Evolutionary conservation across 73 alveolate species (phyloP), one percentile per base, ranked within the genome.

Genomic region (Effrenium voratum): DNA sequence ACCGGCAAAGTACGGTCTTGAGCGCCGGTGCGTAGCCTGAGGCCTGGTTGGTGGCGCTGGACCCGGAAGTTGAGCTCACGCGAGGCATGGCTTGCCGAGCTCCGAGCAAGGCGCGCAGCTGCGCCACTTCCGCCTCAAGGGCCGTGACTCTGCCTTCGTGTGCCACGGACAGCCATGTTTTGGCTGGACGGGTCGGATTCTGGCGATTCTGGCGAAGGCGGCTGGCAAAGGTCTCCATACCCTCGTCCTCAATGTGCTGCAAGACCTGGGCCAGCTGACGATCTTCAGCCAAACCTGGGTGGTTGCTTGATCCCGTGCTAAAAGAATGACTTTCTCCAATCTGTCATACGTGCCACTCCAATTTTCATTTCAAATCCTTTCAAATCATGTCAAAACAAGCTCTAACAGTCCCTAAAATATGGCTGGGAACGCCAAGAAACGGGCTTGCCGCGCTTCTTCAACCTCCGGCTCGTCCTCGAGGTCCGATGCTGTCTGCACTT

Each of bases 181-280:
- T n/a, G n/a, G n/a, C n/a, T n/a, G n/a, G n/a, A n/a, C n/a, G 80
- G n/a, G 44, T 13, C 73, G 22, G 73, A 30, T 32, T 36, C 82
- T 32, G 82, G 13, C 49, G 46, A 10, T 36, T 38, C 82, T 72
- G 82, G 82, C 82, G 82, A 34, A 72, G 82, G 40, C 90, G 60
- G 24, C 66, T 46, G 60, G 60, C 60, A 26, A 43, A 72, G 13
- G 82, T 16, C 10, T 22, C 90, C 90, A 43, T 43, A 38, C 60
- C 90, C 66, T 43, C 60, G 26, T 28, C 90, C 90, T 79, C 90
- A 79, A 79, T 79, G 90, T 44, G 43, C n/a, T 45, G 90, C 66
- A 79, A 44, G 43, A 79, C 90, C 66, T 79, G 68, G 43, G 90
- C 90, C 36, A 79, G 60, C 90, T 79, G 90, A n/a, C 40, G 90